These are phyloP conservation scores for Westerdykella aurantiaca DNA, from an alignment of 2,329 filamentous ascomycete species.

Conservation along the genomic window DNA sequence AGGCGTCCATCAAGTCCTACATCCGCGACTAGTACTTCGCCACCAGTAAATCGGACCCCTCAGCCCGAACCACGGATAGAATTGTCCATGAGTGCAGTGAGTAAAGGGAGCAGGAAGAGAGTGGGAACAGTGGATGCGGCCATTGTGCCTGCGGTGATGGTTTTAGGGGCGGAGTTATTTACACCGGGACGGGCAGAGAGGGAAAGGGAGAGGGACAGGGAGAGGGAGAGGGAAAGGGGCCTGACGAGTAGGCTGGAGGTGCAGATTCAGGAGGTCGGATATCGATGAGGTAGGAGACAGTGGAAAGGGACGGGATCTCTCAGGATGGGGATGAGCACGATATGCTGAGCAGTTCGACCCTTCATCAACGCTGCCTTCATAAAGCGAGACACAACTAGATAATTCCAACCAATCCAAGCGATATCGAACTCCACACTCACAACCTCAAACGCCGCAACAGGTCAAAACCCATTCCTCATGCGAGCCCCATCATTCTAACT, in stretches of 20 bases:
- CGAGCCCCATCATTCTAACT: no score
- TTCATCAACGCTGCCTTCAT: no score
- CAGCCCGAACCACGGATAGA: neutral
- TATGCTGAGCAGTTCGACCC: no score
- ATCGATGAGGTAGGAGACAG: no score
- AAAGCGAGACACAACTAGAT: no score
- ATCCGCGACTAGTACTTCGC: neutral
- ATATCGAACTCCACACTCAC: no score
- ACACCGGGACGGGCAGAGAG: slow-evolving; percentile 20
- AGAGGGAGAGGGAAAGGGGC: slow-evolving; percentile 18
- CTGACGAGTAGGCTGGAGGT: slow-evolving; percentile 9
- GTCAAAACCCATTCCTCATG: no score
- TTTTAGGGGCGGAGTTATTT: slow-evolving; percentile 33
- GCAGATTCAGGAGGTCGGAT: neutral
- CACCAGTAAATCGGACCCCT: slow-evolving; percentile 1
- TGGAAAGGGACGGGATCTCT: no score
- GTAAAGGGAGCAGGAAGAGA: slow-evolving; percentile 13
- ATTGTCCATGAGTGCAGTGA: neutral
- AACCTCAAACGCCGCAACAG: no score
- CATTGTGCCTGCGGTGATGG: slow-evolving; percentile 30
- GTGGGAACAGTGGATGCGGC: slow-evolving; percentile 30
- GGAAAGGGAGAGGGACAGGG: slow-evolving; percentile 3
- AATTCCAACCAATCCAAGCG: no score
- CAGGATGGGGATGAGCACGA: no score
- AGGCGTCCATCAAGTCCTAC: slow-evolving; percentile 15